phyloP scores from a whole-genome alignment of 2,329 filamentous ascomycete genomes.

The Arthrobotrys pseudoclavata region DNA sequence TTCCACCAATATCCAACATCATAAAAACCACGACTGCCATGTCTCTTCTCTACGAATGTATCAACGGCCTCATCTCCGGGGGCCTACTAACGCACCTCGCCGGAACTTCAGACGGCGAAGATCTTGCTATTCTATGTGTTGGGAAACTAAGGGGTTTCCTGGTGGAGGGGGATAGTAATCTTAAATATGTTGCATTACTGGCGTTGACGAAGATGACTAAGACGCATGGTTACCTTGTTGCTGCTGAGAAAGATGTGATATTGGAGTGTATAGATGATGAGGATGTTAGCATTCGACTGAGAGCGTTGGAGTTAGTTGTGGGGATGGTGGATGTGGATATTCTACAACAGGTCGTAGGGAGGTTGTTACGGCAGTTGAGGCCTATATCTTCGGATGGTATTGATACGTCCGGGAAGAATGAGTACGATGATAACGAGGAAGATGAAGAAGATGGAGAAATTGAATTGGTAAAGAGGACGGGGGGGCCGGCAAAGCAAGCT shows the following conservation, averaged over 20 bases:
- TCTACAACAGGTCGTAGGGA: constrained; percentile 83
- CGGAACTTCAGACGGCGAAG: constrained; percentile 84
- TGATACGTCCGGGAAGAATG: constrained; percentile 63
- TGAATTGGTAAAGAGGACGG: constrained; percentile 65
- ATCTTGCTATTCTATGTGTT: constrained; percentile 92
- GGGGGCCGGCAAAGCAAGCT: constrained; percentile 65
- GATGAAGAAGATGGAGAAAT: constrained; percentile 67
- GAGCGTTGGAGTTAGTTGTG: constrained; percentile 89
- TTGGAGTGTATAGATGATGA: constrained; percentile 94
- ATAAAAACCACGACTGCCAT: constrained; percentile 96
- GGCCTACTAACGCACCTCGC: constrained; percentile 89
- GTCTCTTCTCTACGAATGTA: constrained; percentile 98
- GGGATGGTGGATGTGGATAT: constrained; percentile 94
- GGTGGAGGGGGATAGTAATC: constrained; percentile 90
- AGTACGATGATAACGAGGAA: constrained; percentile 72
- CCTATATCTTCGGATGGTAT: constrained; percentile 70
- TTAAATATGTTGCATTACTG: constrained; percentile 96
- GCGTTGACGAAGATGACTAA: constrained; percentile 95
- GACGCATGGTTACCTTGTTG: constrained; percentile 88
- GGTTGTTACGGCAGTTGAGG: constrained; percentile 87
- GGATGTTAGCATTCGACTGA: constrained; percentile 94
- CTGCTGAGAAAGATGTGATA: constrained; percentile 94
- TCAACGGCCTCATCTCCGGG: constrained; percentile 97
- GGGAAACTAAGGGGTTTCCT: constrained; percentile 92
- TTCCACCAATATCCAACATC: constrained; percentile 90